phyloP scores from a whole-genome alignment of 106 monocot genomes.

The Narthecium ossifragum region DNA sequence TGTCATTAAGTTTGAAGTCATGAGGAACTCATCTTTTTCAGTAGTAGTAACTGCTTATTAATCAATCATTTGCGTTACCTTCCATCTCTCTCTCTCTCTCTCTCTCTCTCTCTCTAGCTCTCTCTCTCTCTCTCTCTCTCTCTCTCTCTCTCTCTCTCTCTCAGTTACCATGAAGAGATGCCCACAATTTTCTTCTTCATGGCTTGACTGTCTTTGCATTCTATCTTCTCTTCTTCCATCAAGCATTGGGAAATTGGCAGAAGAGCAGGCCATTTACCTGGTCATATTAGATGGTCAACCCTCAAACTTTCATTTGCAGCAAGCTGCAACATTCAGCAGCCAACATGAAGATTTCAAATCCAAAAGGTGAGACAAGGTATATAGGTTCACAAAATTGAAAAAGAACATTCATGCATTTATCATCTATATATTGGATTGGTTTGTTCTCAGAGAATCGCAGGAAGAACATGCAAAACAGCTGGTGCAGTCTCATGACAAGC shows the following conservation, averaged over 20 bases:
- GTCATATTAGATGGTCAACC: conserved; percentile 54
- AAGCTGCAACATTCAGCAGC: not conserved
- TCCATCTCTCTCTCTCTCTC: not conserved
- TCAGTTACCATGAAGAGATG: conserved; percentile 1
- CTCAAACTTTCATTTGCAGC: conserved; percentile 20
- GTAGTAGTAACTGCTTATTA: not conserved
- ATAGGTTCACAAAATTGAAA: not conserved
- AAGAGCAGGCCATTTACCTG: conserved; percentile 38
- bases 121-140: not conserved
- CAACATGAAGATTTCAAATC: not conserved
- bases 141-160: not conserved
- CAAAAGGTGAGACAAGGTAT: conserved; percentile 10
- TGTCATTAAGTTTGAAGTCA: not conserved
- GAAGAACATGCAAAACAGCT: conserved; percentile 7
- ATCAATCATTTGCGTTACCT: conserved; percentile 10
- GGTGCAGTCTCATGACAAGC: conserved; percentile 38
- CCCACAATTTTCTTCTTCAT: not conserved
- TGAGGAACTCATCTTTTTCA: not conserved
- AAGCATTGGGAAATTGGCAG: not conserved
- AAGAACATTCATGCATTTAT: not conserved
- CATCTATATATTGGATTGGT: not conserved
- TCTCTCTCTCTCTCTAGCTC: conserved; percentile 1
- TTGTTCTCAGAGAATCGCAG: conserved; percentile 5
- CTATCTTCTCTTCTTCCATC: conserved; percentile 6
- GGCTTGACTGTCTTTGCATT: not conserved